Evolutionary conservation across 2,329 filamentous ascomycete species (phyloP).

Genomic region (Fusarium oligoseptatum): DNA sequence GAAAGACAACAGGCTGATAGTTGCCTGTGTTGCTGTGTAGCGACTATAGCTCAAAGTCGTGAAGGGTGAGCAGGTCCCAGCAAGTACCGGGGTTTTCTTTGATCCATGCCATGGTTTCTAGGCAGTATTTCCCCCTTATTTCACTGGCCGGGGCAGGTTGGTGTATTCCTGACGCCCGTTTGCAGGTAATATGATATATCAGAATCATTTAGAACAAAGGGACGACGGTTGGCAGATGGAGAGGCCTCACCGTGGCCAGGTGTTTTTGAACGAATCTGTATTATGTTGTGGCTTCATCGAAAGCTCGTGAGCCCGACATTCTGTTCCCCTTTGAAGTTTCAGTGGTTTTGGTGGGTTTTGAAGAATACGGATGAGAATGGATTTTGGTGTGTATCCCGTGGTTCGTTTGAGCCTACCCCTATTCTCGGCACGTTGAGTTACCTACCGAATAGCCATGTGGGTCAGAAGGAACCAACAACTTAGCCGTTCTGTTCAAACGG

Average conservation of each 20-base stretch:
- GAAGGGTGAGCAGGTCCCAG: background rate
- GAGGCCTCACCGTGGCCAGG: background rate
- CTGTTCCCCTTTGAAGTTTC: background rate
- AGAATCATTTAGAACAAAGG: background rate
- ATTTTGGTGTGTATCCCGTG: background rate
- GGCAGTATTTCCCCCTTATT: background rate
- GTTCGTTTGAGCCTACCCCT: background rate
- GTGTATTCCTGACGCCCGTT: background rate
- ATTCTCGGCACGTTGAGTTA: background rate
- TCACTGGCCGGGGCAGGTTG: background rate
- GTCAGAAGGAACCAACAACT: background rate
- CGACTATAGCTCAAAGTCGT: background rate
- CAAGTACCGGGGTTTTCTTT: background rate
- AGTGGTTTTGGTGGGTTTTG: background rate
- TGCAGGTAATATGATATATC: background rate
- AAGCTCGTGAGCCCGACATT: background rate
- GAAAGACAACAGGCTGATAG: background rate
- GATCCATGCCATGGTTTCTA: background rate
- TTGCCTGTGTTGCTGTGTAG: background rate
- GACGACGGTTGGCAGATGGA: background rate
- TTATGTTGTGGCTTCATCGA: background rate
- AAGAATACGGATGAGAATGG: background rate
- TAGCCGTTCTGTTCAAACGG: background rate
- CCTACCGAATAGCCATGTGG: background rate
- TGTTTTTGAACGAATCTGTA: background rate